phyloP scores from a whole-genome alignment of 2,329 filamentous ascomycete genomes.

The Blastomyces silverae region DNA sequence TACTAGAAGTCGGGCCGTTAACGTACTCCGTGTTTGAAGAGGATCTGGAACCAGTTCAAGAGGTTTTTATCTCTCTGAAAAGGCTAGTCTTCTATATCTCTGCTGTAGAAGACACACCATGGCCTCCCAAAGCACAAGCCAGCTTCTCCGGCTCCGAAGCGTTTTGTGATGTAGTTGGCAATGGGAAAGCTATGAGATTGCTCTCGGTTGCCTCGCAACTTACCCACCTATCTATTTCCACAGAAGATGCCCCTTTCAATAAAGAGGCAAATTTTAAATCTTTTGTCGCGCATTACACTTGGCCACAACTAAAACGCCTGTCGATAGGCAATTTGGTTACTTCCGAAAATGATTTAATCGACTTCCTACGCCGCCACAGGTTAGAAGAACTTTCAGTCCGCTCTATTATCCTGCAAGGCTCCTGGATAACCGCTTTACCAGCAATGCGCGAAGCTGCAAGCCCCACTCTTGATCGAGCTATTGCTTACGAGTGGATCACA shows the following conservation, averaged over 20 bases:
- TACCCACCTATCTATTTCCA: not conserved
- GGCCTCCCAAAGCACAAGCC: not conserved
- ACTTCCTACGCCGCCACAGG: constrained; percentile 7
- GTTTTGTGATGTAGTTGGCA: not conserved
- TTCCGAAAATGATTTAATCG: constrained; percentile 1
- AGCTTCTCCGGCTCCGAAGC: not conserved
- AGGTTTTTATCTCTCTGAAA: not conserved
- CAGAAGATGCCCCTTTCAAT: not conserved
- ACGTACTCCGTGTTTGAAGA: constrained; percentile 12
- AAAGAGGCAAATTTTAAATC: constrained; percentile 2
- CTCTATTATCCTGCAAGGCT: constrained; percentile 1
- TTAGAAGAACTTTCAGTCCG: constrained; percentile 8
- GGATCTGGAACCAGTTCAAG: constrained; percentile 5
- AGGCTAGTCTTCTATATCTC: constrained; percentile 2
- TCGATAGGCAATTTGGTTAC: not conserved
- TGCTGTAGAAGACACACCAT: not conserved
- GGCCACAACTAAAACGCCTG: not conserved
- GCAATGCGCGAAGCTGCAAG: constrained; percentile 4
- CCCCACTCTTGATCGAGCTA: not conserved
- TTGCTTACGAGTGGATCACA: not conserved
- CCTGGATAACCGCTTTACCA: constrained; percentile 4
- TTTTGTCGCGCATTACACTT: not conserved
- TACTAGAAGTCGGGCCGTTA: constrained; percentile 8
- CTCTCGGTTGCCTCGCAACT: constrained; percentile 2
- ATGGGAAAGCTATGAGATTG: not conserved